Conservation (phyloP, 2,329 filamentous ascomycete species). For the Clonostachys solani region DNA sequence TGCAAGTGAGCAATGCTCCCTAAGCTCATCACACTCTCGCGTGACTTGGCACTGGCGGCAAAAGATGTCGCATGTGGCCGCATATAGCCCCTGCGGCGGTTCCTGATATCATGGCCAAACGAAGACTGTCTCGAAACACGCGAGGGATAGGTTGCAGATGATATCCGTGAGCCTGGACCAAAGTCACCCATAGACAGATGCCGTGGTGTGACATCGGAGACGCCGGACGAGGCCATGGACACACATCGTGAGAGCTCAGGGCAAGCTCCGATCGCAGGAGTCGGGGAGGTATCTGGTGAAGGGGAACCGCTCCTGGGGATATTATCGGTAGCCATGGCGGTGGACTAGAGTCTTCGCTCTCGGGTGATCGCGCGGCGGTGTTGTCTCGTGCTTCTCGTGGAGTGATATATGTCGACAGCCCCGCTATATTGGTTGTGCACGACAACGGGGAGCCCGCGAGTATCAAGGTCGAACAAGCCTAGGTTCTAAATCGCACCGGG, state of each 20-base stretch:
- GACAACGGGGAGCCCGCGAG: no score
- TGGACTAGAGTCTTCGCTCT: background rate
- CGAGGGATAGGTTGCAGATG: background rate
- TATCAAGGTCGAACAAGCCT: no score
- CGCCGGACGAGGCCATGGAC: constrained; percentile 53
- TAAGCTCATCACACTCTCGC: constrained; percentile 93
- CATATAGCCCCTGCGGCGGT: constrained; percentile 75
- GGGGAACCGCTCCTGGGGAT: constrained; percentile 42
- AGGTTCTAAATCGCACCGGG: no score
- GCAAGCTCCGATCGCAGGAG: constrained; percentile 56
- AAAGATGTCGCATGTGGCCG: constrained; percentile 85
- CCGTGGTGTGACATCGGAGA: constrained; percentile 39
- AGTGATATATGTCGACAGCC: no score
- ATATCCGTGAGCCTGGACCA: constrained; percentile 8
- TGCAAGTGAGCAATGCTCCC: constrained; percentile 97
- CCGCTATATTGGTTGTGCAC: no score
- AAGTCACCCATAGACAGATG: constrained; percentile 41
- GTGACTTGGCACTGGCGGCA: constrained; percentile 80
- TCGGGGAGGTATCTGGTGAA: constrained; percentile 59
- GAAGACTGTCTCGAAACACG: constrained; percentile 30
- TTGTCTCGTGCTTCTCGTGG: no score
- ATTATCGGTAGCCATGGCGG: no score
- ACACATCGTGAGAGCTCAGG: constrained; percentile 59
- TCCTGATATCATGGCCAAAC: constrained; percentile 30
- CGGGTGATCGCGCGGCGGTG: background rate